These are phyloP conservation scores for Plantago coronopus DNA, from an alignment of 305 asterid species.

Conservation along the genomic window DNA sequence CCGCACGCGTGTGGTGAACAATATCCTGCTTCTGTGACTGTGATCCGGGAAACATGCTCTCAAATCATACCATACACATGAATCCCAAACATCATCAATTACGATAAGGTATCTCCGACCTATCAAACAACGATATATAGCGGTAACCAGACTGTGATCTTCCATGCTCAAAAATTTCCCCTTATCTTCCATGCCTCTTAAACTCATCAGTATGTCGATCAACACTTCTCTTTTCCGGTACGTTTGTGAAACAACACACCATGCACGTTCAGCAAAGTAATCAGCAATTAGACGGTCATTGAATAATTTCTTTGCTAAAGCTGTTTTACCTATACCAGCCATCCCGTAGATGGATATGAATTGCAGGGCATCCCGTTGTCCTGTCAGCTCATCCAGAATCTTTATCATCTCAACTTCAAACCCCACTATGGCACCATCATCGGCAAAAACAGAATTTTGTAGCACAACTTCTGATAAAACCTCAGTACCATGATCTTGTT, in stretches of 20 bases:
- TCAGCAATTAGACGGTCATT: background rate
- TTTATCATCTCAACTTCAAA: constrained; percentile 1
- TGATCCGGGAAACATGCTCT: constrained; percentile 6
- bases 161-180: background rate
- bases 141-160: background rate
- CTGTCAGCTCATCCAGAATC: background rate
- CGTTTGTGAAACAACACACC: constrained; percentile 8
- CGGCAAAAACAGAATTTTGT: background rate
- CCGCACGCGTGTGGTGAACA: background rate
- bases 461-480: background rate
- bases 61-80: constrained; percentile 1
- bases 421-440: background rate
- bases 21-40: constrained; percentile 4
- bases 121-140: background rate
- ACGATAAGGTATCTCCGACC: constrained; percentile 14
- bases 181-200: background rate
- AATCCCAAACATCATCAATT: constrained; percentile 11
- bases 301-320: background rate
- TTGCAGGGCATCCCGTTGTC: background rate
- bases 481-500: background rate
- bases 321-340: constrained; percentile 6
- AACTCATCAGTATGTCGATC: constrained; percentile 4
- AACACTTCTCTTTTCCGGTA: background rate
- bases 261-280: background rate
- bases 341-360: background rate